Base-by-base conservation (phyloP, 495 filamentous ascomycete genomes). In the Tuber microsphaerosporum region DNA sequence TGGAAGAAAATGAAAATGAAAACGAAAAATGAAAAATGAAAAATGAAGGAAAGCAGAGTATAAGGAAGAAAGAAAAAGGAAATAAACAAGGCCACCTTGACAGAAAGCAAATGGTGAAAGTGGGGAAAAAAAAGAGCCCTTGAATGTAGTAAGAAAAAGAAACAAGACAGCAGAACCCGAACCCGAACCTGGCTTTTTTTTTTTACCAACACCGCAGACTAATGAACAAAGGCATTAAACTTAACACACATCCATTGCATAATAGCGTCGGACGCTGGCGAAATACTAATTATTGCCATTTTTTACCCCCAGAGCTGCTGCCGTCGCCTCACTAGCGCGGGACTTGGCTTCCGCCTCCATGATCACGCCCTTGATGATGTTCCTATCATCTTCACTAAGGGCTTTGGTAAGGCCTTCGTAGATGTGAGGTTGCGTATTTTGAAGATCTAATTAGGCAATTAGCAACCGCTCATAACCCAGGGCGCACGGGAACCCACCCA, bases 341-440 rank as follows among this genome's bases (percentile, higher is more conserved):
- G 74, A 74, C 45, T 79, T 82, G 7, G 83, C 82, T 46, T 86
- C 84, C 71, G 84, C 83, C 61, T 84, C 85, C 70, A 86, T 83
- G 9, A 81, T 81, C 48, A 94, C 94, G 42, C 86, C 88, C 81
- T 94, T 89, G 73, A 99, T 88, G 73, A 97, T 85, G 76, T 87
- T 87, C 84, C 96, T 92, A 81, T 99, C 94, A 22, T 95, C 92
- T 12, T 89, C 85, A 46, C 88, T 90, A 31, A 99, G 89, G 73
- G 91, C 90, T 74, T 90, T 89, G 45, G 93, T 93, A 74, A 99
- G 86, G 70, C 84, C 89, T 6, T 92, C 87, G 82, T 97, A 98
- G 45, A 97, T 90, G 77, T 93, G 91, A 2, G 94, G 94, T 77
- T 98, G 93, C 81, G 93, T 90, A 84, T 92, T 91, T 88, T 97